These are phyloP conservation scores for Cymbopogon citratus DNA, from an alignment of 176 grass and related monocot genomes.

Conservation along the genomic window DNA sequence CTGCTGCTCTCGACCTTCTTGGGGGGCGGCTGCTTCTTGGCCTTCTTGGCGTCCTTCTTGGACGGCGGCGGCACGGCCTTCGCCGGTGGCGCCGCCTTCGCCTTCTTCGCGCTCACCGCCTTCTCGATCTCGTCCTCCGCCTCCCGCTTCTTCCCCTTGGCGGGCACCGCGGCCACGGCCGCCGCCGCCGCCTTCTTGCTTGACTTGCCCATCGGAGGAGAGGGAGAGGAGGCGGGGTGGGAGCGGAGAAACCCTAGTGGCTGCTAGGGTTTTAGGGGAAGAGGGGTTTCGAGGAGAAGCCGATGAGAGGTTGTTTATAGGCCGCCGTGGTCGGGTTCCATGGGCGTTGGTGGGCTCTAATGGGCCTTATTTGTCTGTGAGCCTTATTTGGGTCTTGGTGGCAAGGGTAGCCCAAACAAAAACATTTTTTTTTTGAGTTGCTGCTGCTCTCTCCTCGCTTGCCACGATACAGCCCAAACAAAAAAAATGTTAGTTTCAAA, in stretches of 20 bases:
- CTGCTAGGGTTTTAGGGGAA: constrained; percentile 60
- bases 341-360: not conserved
- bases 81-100: constrained; percentile 36
- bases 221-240: not conserved
- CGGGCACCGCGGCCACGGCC: constrained; percentile 11
- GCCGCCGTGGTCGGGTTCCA: not conserved
- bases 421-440: too few species aligned
- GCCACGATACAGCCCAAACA: too few species aligned
- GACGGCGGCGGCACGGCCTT: constrained; percentile 19
- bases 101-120: constrained; percentile 58
- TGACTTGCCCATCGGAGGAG: constrained; percentile 51
- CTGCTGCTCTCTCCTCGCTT: too few species aligned
- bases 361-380: not conserved
- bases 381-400: not conserved
- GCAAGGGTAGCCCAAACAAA: not conserved
- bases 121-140: constrained; percentile 56
- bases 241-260: constrained; percentile 15
- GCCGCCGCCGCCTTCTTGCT: constrained; percentile 42
- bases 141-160: constrained; percentile 53
- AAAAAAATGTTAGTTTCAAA: too few species aligned
- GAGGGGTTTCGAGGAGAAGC: not conserved
- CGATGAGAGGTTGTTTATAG: constrained; percentile 3
- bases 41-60: not conserved
- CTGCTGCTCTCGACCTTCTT: constrained; percentile 43
- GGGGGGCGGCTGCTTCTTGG: constrained; percentile 52